phyloP scores from a whole-genome alignment of 192 early-diverging fungal species.

The Coemansia sp. region DNA sequence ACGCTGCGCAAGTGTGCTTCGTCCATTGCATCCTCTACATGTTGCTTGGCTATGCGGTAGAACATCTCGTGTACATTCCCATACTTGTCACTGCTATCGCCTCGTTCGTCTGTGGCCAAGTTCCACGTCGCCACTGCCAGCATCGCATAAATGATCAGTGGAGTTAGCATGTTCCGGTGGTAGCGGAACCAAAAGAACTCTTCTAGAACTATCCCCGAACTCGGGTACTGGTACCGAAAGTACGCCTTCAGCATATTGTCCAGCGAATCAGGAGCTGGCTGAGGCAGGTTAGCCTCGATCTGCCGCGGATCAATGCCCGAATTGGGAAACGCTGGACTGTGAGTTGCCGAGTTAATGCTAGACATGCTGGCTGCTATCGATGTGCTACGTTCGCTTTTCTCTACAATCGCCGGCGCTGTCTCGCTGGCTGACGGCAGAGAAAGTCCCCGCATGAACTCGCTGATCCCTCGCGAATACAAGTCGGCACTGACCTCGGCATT shows the following conservation, averaged over 20 bases:
- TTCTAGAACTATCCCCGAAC: slow-evolving; percentile 46
- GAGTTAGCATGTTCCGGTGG: slow-evolving; percentile 50
- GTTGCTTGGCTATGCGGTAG: slow-evolving; percentile 43
- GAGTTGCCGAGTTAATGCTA: slow-evolving; percentile 24
- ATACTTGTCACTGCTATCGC: slow-evolving; percentile 21
- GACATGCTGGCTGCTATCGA: slow-evolving; percentile 35
- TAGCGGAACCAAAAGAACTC: slow-evolving; percentile 54
- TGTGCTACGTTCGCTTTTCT: slow-evolving; percentile 25
- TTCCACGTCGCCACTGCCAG: slow-evolving; percentile 50
- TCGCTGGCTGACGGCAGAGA: slow-evolving; percentile 10
- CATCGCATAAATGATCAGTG: slow-evolving; percentile 51
- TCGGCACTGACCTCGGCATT: not conserved
- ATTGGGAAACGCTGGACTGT: slow-evolving; percentile 32
- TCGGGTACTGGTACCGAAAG: slow-evolving; percentile 52
- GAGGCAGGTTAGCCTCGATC: slow-evolving; percentile 40
- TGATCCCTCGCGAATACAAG: slow-evolving; percentile 9
- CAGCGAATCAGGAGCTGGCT: slow-evolving; percentile 31
- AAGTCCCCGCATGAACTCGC: slow-evolving; percentile 8
- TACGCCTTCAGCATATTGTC: slow-evolving; percentile 54
- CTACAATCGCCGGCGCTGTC: not conserved
- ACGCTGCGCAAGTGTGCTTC: slow-evolving; percentile 50
- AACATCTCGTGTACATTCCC: slow-evolving; percentile 40
- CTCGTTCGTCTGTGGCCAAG: slow-evolving; percentile 34
- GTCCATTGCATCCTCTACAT: slow-evolving; percentile 53
- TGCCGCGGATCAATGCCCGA: slow-evolving; percentile 28